Conservation (phyloP, 257 asterid genomes). For the Anisodus tanguticus region DNA sequence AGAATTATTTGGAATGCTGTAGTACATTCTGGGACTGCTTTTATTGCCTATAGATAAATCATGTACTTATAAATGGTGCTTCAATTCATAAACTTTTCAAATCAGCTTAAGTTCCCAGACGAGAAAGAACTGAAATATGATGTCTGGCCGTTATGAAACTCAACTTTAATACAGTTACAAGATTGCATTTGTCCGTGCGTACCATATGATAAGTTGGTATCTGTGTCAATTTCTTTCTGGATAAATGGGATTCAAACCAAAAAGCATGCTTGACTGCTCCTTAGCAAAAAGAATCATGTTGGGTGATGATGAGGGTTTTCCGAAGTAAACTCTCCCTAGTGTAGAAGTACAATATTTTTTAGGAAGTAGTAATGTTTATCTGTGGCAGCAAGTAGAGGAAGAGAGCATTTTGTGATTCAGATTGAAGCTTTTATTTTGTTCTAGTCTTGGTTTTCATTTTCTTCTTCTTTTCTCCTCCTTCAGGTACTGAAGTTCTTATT, state of each 20-base stretch:
- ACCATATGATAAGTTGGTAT: neutral
- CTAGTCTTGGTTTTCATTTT: neutral
- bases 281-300: neutral
- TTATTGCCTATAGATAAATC: constrained; percentile 14
- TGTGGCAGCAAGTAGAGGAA: neutral
- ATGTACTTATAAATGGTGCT: neutral
- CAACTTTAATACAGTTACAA: neutral
- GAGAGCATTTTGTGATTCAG: neutral
- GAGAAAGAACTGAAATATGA: constrained; percentile 6
- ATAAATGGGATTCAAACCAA: neutral
- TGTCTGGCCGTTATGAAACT: neutral
- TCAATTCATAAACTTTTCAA: neutral
- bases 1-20: neutral
- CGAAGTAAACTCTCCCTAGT: neutral
- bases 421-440: neutral
- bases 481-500: neutral
- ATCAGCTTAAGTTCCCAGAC: neutral
- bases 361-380: neutral
- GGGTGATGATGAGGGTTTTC: neutral
- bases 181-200: neutral
- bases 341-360: neutral
- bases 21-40: neutral
- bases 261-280: neutral
- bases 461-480: neutral
- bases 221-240: neutral